Base-by-base conservation (phyloP, 2,329 filamentous ascomycete species). In the Aureobasidium sp. region DNA sequence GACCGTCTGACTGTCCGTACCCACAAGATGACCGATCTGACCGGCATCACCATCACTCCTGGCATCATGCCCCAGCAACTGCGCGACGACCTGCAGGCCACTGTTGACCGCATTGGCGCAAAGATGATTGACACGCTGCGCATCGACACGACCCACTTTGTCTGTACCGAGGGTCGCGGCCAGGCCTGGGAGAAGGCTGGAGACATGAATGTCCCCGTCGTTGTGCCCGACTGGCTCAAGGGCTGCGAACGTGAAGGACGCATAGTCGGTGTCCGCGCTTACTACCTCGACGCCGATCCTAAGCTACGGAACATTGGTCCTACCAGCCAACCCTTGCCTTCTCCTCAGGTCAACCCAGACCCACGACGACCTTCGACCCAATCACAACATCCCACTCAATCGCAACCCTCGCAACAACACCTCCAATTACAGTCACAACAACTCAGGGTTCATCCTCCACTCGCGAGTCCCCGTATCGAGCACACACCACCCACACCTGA, bases 61-160 rank as follows among this genome's bases (percentile, higher is more conserved):
- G 94, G 94, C 55, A 83, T 96, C 67, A 82, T 99, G 75, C 89
- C 92, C 2, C 80, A 83, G 8, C 79, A 86, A 59, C 79, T 87
- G 61, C 86, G 85, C 71, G 90, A 96, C 67, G 86, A 82, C 64
- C 82, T 99, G 27, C 81, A 82, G 50, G 81, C 81, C 49, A 90
- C 92, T 1, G 84, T 97, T 39, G 87, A 94, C 70, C 83, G 91
- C 67, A 96, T 99, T 68, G 94, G 94, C 53, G 94, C 91, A 64
- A 96, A 94, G 79, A 81, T 97, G 66, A 89, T 91, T 62, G 93
- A 97, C 68, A 84, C 84, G 13, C 91, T 97, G 57, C 85, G 93
- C 69, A 97, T 99, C 71, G 94, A 99, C 73, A 99, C 94, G 0
- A 99, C 94, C 16, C 94, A 99, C 76, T 99, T 99, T 73, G 91